These are phyloP conservation scores for Colletotrichum graminicola DNA, from an alignment of 2,329 filamentous ascomycete species.

Conservation along the genomic window DNA sequence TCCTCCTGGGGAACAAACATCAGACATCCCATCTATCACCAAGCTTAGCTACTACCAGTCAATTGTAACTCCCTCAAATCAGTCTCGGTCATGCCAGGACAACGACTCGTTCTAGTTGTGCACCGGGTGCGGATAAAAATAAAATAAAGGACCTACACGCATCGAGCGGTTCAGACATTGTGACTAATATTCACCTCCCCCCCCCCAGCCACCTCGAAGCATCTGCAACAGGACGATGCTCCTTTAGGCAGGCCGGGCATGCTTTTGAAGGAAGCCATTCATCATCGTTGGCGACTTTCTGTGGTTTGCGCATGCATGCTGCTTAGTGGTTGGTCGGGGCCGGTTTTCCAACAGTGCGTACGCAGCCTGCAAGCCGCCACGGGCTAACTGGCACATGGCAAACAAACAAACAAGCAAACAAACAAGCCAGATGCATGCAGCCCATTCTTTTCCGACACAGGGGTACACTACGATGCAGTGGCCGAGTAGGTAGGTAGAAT, in stretches of 20 bases:
- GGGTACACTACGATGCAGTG: not conserved
- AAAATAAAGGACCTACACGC: not conserved
- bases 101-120: not conserved
- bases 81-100: not conserved
- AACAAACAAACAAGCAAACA: slow-evolving; percentile 1
- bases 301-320: slow-evolving; percentile 18
- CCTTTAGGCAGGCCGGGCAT: not conserved
- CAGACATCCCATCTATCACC: slow-evolving; percentile 10
- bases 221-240: not conserved
- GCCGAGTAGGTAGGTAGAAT: too few species aligned
- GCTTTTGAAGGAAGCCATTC: slow-evolving; percentile 3
- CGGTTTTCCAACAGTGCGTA: slow-evolving; percentile 9
- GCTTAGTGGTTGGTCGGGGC: not conserved
- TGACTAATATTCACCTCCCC: not conserved
- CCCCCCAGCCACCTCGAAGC: not conserved
- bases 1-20: slow-evolving; percentile 1
- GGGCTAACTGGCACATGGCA: not conserved
- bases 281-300: slow-evolving; percentile 25
- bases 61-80: not conserved
- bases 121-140: not conserved
- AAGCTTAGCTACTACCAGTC: not conserved
- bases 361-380: slow-evolving; percentile 19
- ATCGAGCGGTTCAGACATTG: not conserved
- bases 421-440: not conserved
- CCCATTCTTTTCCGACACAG: not conserved